Evolutionary conservation across 768 basidiomycete species (phyloP).

Genomic region (Kondoa subrosea): DNA sequence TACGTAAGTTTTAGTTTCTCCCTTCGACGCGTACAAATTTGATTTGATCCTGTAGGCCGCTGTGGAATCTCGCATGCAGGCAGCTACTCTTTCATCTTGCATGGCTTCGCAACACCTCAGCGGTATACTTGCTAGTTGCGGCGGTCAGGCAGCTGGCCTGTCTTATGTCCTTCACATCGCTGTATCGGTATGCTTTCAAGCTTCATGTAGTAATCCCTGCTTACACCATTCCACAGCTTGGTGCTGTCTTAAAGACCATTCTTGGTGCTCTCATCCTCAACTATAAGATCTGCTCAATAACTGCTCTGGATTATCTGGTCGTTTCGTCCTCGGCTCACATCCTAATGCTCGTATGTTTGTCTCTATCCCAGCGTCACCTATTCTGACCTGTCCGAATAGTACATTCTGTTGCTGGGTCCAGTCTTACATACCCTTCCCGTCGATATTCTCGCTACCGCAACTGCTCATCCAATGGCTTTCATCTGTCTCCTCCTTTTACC

Average conservation of each 20-base stretch:
- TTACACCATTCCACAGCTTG: background rate
- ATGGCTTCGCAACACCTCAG: constrained; percentile 4
- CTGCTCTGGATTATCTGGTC: constrained; percentile 15
- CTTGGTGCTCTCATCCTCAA: constrained; percentile 3
- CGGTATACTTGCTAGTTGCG: constrained; percentile 2
- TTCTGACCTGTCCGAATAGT: background rate
- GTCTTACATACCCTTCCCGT: background rate
- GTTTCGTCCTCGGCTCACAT: constrained; percentile 13
- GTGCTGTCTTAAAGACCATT: constrained; percentile 11
- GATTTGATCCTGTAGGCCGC: constrained; percentile 8
- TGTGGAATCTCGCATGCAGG: constrained; percentile 16
- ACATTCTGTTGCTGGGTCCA: constrained; percentile 13
- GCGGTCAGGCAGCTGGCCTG: constrained; percentile 3
- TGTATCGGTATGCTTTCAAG: constrained; percentile 2
- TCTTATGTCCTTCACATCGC: constrained; percentile 7
- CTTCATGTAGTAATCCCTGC: background rate
- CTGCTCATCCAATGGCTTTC: background rate
- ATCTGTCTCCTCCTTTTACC: background rate
- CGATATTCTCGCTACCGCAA: background rate
- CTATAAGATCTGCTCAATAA: background rate
- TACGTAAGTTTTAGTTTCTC: constrained; percentile 7
- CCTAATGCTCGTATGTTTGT: constrained; percentile 9
- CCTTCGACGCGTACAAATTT: background rate
- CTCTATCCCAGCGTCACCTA: background rate
- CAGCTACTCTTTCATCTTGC: constrained; percentile 5